Conservation (phyloP, 1,284 basidiomycete species). For the Moniliophthora roreri region DNA sequence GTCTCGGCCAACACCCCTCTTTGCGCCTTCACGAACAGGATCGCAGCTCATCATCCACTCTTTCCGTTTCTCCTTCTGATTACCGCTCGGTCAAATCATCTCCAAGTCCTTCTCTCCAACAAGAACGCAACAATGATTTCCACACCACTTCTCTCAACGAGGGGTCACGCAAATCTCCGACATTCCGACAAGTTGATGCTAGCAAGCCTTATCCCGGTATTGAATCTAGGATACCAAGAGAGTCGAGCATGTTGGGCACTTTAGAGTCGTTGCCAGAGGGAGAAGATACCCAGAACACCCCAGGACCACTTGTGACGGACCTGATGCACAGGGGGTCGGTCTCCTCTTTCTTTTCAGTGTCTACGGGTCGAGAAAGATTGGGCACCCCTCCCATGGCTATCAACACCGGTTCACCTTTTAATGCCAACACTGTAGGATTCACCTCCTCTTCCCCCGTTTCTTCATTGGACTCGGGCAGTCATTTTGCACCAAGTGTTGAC, state of each 20-base stretch:
- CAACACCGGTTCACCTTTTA: constrained; percentile 33
- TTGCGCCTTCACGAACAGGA: constrained; percentile 52
- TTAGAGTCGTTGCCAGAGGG: constrained; percentile 55
- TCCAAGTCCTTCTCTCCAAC: constrained; percentile 55
- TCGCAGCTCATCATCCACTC: constrained; percentile 50
- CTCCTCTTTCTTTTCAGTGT: constrained; percentile 32
- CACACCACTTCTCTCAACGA: constrained; percentile 33
- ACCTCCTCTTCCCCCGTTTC: constrained; percentile 74
- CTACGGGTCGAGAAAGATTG: constrained; percentile 30
- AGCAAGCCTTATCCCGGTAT: constrained; percentile 41
- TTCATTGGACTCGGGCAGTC: constrained; percentile 71
- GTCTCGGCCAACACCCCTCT: constrained; percentile 42
- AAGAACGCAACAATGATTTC: constrained; percentile 28
- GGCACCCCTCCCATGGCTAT: constrained; percentile 34
- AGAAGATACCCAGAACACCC: constrained; percentile 41
- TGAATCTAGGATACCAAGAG: constrained; percentile 43
- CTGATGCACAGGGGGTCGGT: constrained; percentile 28
- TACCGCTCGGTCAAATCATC: constrained; percentile 68
- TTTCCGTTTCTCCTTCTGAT: constrained; percentile 62
- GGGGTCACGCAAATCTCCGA: constrained; percentile 43
- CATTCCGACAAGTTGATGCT: constrained; percentile 44
- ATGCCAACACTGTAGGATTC: constrained; percentile 42
- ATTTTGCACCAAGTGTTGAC: constrained; percentile 48
- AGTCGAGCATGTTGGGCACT: constrained; percentile 49
- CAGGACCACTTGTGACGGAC: constrained; percentile 28